Evolutionary conservation across 768 basidiomycete species (phyloP).

Genomic region (Suillus lakei): DNA sequence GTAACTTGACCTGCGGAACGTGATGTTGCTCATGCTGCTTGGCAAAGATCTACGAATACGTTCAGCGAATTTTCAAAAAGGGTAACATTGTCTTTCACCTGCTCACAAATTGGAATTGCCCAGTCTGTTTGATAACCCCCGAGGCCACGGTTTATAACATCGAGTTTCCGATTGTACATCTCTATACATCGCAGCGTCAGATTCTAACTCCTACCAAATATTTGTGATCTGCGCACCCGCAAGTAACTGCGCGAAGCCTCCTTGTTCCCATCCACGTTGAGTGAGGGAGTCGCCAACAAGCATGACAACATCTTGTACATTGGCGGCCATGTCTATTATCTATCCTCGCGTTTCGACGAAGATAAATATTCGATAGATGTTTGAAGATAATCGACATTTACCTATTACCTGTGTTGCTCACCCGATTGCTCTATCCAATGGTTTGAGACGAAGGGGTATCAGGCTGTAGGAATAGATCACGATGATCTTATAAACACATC

Average conservation of each 20-base stretch:
- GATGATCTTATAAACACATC: constrained; percentile 17
- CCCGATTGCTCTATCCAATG: background rate
- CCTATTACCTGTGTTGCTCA: background rate
- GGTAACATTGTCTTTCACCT: constrained; percentile 45
- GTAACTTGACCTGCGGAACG: constrained; percentile 66
- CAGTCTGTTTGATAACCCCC: constrained; percentile 89
- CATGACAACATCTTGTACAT: constrained; percentile 67
- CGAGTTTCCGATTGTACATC: constrained; percentile 78
- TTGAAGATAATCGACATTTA: background rate
- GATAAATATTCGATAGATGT: background rate
- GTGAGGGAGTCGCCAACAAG: constrained; percentile 87
- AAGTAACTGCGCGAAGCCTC: constrained; percentile 72
- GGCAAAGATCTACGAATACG: constrained; percentile 55
- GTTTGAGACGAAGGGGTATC: constrained; percentile 6
- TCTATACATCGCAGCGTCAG: constrained; percentile 45
- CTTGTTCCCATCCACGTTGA: constrained; percentile 61
- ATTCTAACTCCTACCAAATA: background rate
- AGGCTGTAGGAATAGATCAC: background rate
- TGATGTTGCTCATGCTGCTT: constrained; percentile 49
- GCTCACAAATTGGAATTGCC: constrained; percentile 79
- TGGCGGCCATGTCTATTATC: constrained; percentile 52
- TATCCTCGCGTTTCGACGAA: background rate
- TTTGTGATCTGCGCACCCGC: constrained; percentile 35
- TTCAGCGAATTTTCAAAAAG: background rate
- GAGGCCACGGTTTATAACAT: constrained; percentile 86